phyloP scores from a whole-genome alignment of 176 grass and related monocot species.

The Cocos nucifera region DNA sequence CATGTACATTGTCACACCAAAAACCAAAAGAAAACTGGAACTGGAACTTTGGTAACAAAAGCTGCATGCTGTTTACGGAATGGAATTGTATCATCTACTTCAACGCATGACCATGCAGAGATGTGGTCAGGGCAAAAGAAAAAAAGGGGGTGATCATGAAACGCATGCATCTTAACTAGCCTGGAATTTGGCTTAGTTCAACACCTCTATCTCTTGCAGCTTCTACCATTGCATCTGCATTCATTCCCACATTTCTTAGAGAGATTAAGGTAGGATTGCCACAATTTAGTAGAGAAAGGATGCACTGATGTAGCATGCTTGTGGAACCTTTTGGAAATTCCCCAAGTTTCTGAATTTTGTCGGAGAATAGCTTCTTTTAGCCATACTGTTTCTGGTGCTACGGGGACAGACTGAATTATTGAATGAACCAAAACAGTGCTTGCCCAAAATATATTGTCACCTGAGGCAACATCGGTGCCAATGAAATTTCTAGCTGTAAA shows the following conservation, averaged over 20 bases:
- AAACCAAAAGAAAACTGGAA: too few species aligned
- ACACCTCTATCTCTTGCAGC: too few species aligned
- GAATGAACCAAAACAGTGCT: conserved; percentile 60
- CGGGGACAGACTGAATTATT: conserved; percentile 63
- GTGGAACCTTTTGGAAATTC: conserved; percentile 50
- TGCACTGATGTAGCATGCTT: conserved; percentile 78
- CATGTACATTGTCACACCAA: too few species aligned
- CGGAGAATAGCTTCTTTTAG: conserved; percentile 47
- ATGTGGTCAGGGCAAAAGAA: too few species aligned
- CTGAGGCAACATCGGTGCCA: conserved; percentile 26
- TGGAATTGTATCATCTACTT: too few species aligned
- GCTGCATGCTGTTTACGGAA: too few species aligned
- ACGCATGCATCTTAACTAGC: too few species aligned
- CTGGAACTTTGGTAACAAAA: too few species aligned
- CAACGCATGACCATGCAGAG: too few species aligned
- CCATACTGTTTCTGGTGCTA: conserved; percentile 75
- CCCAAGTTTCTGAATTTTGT: conserved; percentile 39
- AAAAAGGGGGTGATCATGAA: too few species aligned
- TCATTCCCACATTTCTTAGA: conserved; percentile 36
- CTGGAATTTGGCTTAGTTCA: too few species aligned
- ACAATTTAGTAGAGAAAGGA: conserved; percentile 76
- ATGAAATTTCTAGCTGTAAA: conserved; percentile 26
- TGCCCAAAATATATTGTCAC: conserved; percentile 57
- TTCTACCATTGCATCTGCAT: conserved; percentile 1
- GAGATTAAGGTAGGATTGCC: conserved; percentile 44